Evolutionary conservation across 495 filamentous ascomycete genomes (phyloP), one percentile per base, ranked within the genome.

Genomic region (Penicillium simplicissimum): DNA sequence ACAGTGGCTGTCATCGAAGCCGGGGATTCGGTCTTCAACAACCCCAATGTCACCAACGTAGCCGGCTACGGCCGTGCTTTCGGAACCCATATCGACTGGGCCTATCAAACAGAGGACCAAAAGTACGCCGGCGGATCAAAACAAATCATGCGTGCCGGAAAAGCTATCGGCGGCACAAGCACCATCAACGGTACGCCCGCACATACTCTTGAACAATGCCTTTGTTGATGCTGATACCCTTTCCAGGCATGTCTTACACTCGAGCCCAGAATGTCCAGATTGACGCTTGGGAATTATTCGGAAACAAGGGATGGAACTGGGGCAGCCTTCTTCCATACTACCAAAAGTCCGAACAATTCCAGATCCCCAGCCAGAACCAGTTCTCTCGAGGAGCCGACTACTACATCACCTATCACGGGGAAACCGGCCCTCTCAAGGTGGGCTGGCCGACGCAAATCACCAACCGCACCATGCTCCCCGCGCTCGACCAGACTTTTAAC

Each of bases 251-350:
- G 78, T 75, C 80, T 11, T 83, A 84, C 38, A 71, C 75, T 35
- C 67, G 71, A 25, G 72, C 71, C 0, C 69, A 75, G 56, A 62
- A 57, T 4, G 74, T 61, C 17, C 73, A 71, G 66, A 75, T 76
- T 59, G 82, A 89, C 62, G 72, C 79, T 2, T 89, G 87, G 87
- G 75, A 80, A 58, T 66, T 65, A 4, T 68, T 88, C 4, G 87
- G 88, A 2, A 89, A 88, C 63, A 74, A 79, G 2, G 84, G 85
- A n/a, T 90, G 87, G 87, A 81, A 76, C 58, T 89, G 85, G 84
- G 59, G 79, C 1, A 81, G 66, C 36, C 68, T 90, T 23, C 65
- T 85, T 21, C 83, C 85, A 8, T 90, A 89, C 62, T 83, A 82
- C 38, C 76, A 78, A 52, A 81, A 81, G 66, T 76, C 74, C 25